phyloP scores from a whole-genome alignment of 2,329 filamentous ascomycete genomes.

The Talaromyces sp. region DNA sequence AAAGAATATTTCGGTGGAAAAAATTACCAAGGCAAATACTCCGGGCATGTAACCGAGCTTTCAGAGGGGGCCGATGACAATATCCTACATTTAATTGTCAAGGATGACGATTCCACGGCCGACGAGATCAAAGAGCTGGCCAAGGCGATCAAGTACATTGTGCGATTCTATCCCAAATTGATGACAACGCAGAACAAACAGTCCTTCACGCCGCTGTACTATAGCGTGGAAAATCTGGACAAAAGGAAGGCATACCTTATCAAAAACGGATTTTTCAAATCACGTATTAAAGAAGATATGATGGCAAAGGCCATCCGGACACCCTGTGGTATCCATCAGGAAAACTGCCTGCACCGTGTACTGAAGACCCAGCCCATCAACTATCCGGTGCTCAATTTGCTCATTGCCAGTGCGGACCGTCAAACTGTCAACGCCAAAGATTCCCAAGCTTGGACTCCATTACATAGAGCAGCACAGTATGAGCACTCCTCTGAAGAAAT shows the following conservation, averaged over 20 bases:
- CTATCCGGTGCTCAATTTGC: neutral
- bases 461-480: neutral
- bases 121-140: neutral
- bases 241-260: neutral
- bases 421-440: neutral
- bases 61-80: neutral
- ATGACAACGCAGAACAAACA: neutral
- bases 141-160: neutral
- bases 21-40: neutral
- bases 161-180: neutral
- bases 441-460: neutral
- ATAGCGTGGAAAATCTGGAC: neutral
- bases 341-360: neutral
- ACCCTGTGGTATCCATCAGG: neutral
- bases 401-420: neutral
- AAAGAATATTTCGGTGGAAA: neutral
- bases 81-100: neutral
- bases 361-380: neutral
- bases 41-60: neutral
- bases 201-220: neutral
- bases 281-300: neutral
- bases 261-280: slow-evolving; percentile 1
- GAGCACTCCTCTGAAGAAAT: neutral
- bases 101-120: neutral
- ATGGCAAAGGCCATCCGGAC: neutral